Evolutionary conservation across 129 eudicot genomes (phyloP).

Genomic region (Flaveria linearis): DNA sequence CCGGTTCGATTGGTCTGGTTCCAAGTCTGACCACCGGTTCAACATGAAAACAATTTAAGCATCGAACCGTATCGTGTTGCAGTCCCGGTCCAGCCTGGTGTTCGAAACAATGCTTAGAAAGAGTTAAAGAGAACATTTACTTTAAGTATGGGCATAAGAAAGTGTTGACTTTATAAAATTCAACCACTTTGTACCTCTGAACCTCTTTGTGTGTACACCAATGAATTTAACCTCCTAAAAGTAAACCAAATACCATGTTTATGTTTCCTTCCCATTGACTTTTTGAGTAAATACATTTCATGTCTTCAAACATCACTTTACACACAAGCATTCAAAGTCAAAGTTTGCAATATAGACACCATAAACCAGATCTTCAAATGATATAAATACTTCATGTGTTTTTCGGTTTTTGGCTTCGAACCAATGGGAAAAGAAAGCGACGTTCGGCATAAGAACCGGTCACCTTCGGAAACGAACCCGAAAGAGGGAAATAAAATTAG

Average conservation of each 20-base stretch:
- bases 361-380: too few relatives aligned
- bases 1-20: too few relatives aligned
- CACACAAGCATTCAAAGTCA: conserved; percentile 7
- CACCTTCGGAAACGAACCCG: background rate
- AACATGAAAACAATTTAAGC: too few relatives aligned
- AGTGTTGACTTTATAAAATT: background rate
- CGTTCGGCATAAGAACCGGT: background rate
- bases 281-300: background rate
- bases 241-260: conserved; percentile 9
- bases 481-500: background rate
- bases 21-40: too few relatives aligned
- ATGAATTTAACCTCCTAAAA: conserved; percentile 6
- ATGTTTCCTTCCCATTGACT: background rate
- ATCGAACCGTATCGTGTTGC: too few relatives aligned
- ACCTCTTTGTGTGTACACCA: conserved; percentile 10
- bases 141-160: background rate
- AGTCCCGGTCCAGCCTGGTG: too few relatives aligned
- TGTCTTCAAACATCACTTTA: background rate
- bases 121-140: background rate
- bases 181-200: conserved; percentile 20
- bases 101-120: too few relatives aligned
- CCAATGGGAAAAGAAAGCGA: background rate
- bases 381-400: background rate
- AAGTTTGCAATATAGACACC: background rate
- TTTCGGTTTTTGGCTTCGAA: background rate